Base-by-base conservation (phyloP, 352 stramenopile genomes). In the Globisporangium perplexum region DNA sequence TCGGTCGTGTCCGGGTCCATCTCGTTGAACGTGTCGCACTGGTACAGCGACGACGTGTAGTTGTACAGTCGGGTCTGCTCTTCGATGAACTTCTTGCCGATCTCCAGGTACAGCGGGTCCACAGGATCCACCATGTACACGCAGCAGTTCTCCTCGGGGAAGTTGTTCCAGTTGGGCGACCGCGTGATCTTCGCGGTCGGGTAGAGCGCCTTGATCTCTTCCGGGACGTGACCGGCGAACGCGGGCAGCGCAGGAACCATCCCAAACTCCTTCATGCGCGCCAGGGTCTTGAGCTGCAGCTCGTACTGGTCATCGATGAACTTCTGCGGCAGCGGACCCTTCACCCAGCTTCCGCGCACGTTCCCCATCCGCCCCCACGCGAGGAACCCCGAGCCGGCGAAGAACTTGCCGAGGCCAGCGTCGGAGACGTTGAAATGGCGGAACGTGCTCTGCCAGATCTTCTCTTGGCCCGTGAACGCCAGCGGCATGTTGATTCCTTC, bases 291-390 rank as follows among this genome's bases (percentile, higher is more conserved):
- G 22, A 86, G 50, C 41, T 96, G 86, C 1, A 97, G 65, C 7
- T 62, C 50, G 51, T 80, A 79, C 60, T 97, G 86, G 24, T 71
- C 70, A 54, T 95, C 81, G 53, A 96, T 96, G 52, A 89, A 96
- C 3, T 72, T 70, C 62, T 88, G 74, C 0, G 87, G 85, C 7
- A 96, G 66, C 20, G 87, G 87, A 0, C 87, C 87, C 48, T 88
- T 79, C 48, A 93, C 81, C 72, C 83, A 90, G 54, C 73, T 92
- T 23, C 84, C 83, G 23, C 93, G 86, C 11, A 97, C 50, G 47
- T 96, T 95, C 50, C 93, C 83, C 76, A 95, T 95, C 49, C 90
- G 65, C n/a, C 83, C 74, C 88, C 88, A 97, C 3, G 88, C 83
- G 17, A 97, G 59, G 55, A 96, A 96, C 0, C 88, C 88, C 3